Evolutionary conservation across 2,329 filamentous ascomycete species (phyloP), one percentile per base, ranked within the genome.

Genomic region (Mycocentrospora acerina): DNA sequence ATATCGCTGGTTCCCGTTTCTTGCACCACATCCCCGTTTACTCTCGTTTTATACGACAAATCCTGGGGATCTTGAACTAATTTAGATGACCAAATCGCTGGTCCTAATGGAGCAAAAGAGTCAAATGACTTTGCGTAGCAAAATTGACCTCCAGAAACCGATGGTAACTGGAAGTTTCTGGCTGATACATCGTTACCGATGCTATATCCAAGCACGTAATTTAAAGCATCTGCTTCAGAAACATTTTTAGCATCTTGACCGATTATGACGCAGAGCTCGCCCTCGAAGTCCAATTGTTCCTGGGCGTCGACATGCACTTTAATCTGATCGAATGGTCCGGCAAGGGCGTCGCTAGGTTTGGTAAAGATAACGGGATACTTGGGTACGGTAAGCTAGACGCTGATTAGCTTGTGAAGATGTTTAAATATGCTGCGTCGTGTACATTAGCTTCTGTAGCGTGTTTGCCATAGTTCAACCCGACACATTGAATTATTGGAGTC

Each of bases 111-210:
- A 0, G 73, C 72, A 44, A 63, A 78, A 0, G 65, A 72, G 42
- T 80, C 75, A 32, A 79, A 79, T 0, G 73, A 35, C 46, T 79
- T 78, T 3, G 67, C 71, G 44, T 77, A 79, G 0, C 69, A 66
- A 69, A 71, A 79, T 53, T 80, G 77, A 11, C 34, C 30, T n/a
- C 34, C 40, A 26, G 36, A 31, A 64, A 56, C 27, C n/a, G n/a
- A n/a, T n/a, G n/a, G n/a, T n/a, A n/a, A n/a, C 32, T 54, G 51
- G n/a, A 27, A 45, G 12, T 41, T 27, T 6, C 47, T 29, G 4
- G 42, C 37, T 12, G 45, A 47, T 3, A 54, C 33, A 29, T 51
- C 51, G 27, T 54, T 54, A 4, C 42, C 45, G 8, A 35, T 14
- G 4, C 32, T 47, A 22, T 49, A 54, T 3, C 45, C 48, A 5